Percentiles rank a stretch among this genome's conserved stretches.
These are phyloP conservation scores for Kodamaea leandrae DNA, from an alignment of 805 yeast species.

Conservation along the genomic window DNA sequence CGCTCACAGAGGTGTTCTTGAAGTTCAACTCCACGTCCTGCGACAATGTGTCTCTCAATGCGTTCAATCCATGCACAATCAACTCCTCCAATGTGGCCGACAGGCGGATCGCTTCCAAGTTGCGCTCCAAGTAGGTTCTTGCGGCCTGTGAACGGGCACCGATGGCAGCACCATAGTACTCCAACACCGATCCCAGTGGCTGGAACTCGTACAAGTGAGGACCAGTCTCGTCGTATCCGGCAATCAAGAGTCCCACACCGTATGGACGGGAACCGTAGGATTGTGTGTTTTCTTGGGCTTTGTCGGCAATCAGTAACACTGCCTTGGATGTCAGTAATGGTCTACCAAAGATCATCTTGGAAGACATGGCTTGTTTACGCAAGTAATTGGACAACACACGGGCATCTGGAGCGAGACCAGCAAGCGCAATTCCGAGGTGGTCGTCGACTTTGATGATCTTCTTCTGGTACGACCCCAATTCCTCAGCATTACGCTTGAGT, in stretches of 20 bases:
- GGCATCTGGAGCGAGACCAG: slow-evolving; percentile 98
- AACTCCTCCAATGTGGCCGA: slow-evolving; percentile 65
- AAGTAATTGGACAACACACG: slow-evolving; percentile 85
- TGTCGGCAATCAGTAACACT: slow-evolving; percentile 84
- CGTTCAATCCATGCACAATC: slow-evolving; percentile 81
- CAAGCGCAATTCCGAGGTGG: slow-evolving; percentile 91
- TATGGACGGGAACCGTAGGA: slow-evolving; percentile 95
- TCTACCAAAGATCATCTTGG: slow-evolving; percentile 80
- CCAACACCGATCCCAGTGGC: slow-evolving; percentile 92
- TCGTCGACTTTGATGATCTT: slow-evolving; percentile 88
- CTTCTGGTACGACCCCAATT: slow-evolving; percentile 93
- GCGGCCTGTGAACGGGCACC: slow-evolving; percentile 99
- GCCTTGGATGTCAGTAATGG: slow-evolving; percentile 82
- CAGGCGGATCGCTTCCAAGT: slow-evolving; percentile 63
- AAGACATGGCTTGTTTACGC: slow-evolving; percentile 87
- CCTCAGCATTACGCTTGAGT: slow-evolving; percentile 93
- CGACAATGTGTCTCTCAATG: slow-evolving; percentile 88
- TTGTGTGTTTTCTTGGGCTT: slow-evolving; percentile 96
- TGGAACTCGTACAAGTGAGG: slow-evolving; percentile 93
- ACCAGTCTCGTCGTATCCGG: slow-evolving; percentile 92
- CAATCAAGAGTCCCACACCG: slow-evolving; percentile 90
- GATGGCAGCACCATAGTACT: slow-evolving; percentile 89
- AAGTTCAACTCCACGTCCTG: slow-evolving; percentile 89
- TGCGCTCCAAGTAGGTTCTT: slow-evolving; percentile 89
- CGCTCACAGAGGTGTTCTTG: slow-evolving; percentile 84